Percentiles rank a stretch among this genome's conserved stretches.
phyloP scores from a whole-genome alignment of 73 alveolate species.

The Paramecium primaurelia region DNA sequence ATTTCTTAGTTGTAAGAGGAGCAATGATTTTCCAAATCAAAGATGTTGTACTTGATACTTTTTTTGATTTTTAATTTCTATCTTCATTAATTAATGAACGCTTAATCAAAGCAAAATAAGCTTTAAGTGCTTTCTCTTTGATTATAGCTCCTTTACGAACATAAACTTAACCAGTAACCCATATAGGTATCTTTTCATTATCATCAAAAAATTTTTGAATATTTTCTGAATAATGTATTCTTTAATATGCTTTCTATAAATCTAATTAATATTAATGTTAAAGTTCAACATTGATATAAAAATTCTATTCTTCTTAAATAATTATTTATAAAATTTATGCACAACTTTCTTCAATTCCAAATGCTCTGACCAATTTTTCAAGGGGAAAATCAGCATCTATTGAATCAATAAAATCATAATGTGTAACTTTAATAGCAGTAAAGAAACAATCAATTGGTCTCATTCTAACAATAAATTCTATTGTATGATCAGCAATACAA shows the following conservation, averaged over 20 bases:
- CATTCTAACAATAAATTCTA: background rate
- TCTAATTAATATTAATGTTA: background rate
- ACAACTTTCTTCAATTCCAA: slow-evolving; percentile 26
- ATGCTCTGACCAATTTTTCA: background rate
- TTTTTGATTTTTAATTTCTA: background rate
- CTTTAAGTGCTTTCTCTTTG: slow-evolving; percentile 12
- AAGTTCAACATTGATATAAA: slow-evolving; percentile 7
- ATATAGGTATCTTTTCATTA: background rate
- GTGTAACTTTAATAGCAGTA: slow-evolving; percentile 18
- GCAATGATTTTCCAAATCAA: background rate
- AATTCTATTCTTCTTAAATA: background rate
- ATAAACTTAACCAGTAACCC: slow-evolving; percentile 30
- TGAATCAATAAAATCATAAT: background rate
- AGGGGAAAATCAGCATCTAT: background rate
- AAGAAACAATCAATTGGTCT: slow-evolving; percentile 31
- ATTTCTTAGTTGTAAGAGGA: background rate
- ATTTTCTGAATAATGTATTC: slow-evolving; percentile 22
- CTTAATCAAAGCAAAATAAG: background rate
- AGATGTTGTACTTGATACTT: background rate
- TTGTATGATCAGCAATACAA: background rate
- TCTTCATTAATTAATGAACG: background rate
- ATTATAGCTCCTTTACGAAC: background rate
- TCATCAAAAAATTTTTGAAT: background rate
- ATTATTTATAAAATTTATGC: background rate
- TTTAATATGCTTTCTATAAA: background rate